Percentiles rank a stretch among this genome's conserved stretches.
Conservation (phyloP, 805 yeast species). For the Candida schatavii region DNA sequence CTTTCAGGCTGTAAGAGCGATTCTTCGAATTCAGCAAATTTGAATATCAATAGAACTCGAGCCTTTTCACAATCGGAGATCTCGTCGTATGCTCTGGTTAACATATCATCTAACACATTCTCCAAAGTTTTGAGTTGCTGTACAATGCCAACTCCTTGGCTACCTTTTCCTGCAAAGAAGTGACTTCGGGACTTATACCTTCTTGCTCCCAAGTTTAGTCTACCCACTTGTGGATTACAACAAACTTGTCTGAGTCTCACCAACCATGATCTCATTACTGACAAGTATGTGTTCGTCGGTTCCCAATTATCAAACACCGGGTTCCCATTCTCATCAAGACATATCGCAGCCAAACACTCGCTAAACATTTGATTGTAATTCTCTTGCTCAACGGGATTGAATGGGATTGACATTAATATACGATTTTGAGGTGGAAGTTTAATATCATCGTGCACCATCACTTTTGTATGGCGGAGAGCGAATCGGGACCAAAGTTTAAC, state of each 20-base stretch:
- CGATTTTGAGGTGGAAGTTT: conserved; percentile 76
- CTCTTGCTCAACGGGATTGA: conserved; percentile 81
- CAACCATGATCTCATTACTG: conserved; percentile 67
- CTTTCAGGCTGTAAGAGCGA: conserved; percentile 45
- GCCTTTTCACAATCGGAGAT: conserved; percentile 48
- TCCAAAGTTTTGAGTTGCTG: conserved; percentile 48
- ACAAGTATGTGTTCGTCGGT: conserved; percentile 38
- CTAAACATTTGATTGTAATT: conserved; percentile 66
- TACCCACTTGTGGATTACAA: conserved; percentile 66
- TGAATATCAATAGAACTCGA: conserved; percentile 44
- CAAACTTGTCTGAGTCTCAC: conserved; percentile 71
- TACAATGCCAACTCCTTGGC: conserved; percentile 17
- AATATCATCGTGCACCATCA: conserved; percentile 76
- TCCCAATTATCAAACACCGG: conserved; percentile 51
- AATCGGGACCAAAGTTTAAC: conserved; percentile 48
- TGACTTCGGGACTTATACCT: conserved; percentile 20
- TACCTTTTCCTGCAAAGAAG: conserved; percentile 10
- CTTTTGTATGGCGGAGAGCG: conserved; percentile 79
- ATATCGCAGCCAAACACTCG: conserved; percentile 57
- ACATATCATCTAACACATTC: conserved; percentile 66
- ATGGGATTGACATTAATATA: conserved; percentile 65
- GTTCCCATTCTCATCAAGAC: conserved; percentile 50
- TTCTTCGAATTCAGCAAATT: conserved; percentile 71
- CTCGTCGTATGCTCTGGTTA: conserved; percentile 51
- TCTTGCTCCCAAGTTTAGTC: conserved; percentile 21